Evolutionary conservation across 306 rosid genomes (phyloP), one percentile per base, ranked within the genome.

Genomic region (Vicia villosa): DNA sequence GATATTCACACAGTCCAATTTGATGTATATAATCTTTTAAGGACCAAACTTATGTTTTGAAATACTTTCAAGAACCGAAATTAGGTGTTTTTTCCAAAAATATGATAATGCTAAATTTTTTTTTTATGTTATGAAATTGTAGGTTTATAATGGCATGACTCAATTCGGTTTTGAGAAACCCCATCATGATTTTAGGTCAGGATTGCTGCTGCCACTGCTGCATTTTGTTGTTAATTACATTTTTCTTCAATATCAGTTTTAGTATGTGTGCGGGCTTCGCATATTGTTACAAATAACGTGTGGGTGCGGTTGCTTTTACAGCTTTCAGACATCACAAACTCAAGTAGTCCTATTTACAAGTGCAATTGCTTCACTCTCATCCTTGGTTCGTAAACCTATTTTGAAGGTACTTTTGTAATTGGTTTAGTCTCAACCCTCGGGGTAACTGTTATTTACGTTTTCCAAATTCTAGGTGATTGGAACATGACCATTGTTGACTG

Each of bases 141-240:
- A 94, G 97, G 97, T 94, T 56, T 84, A 89, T 79, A 85, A 94
- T 86, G 99, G 92, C 74, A 74, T 91, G 91, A 91, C 97, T 75
- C 91, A 89, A 24, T 63, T 80, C 67, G 97, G 97, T 70, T 95
- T 77, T 73, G 95, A 89, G 86, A 87, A 79, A 73, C 66, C 85
- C 71, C 81, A 67, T 69, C 74, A 0, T 66, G 96, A 88, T 30
- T 95, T 80, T 83, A 87, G 99, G 96, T 91, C 75, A 79, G 64
- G 47, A 60, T 62, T 68, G 55, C 26, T 76, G 46, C 75, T 68
- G 34, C 45, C 55, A 22, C 71, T 3, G 9, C 63, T 15, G 14
- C 14, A 55, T 22, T 10, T 56, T 28, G 45, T 51, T 38, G 65
- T 83, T 75, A 57, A 24, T 28, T 55, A 50, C 38, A 36, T 63